phyloP scores from a whole-genome alignment of 2,329 filamentous ascomycete species.

The Epichloe typhina region DNA sequence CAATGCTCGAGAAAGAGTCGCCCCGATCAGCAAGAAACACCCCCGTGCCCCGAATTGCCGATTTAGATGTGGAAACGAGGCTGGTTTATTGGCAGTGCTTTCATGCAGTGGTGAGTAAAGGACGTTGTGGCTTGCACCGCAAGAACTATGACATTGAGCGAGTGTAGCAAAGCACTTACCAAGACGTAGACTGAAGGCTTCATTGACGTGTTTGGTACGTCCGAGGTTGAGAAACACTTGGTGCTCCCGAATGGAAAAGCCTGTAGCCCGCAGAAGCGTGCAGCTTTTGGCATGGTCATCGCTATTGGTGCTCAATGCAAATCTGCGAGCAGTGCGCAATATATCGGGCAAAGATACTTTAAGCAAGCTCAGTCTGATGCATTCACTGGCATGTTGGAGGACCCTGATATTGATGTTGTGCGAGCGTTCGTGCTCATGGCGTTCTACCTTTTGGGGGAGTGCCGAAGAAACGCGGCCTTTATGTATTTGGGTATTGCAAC shows the following conservation, averaged over 20 bases:
- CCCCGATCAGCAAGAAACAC: constrained; percentile 5
- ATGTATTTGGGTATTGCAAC: constrained; percentile 50
- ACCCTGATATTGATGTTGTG: constrained; percentile 41
- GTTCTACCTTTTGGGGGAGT: constrained; percentile 48
- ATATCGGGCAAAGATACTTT: constrained; percentile 22
- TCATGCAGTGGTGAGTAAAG: constrained; percentile 10
- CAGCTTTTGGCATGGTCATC: constrained; percentile 25
- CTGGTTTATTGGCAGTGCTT: constrained; percentile 8
- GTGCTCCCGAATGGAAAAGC: constrained; percentile 2
- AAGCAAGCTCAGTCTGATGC: constrained; percentile 15
- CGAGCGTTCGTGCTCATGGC: constrained; percentile 41
- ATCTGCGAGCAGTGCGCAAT: constrained; percentile 15
- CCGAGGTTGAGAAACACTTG: constrained; percentile 16
- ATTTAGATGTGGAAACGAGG: constrained; percentile 10
- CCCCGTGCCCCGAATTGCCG: not conserved
- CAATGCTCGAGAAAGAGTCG: constrained; percentile 36
- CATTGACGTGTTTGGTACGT: constrained; percentile 18
- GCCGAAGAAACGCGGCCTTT: constrained; percentile 45
- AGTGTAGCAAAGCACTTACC: not conserved
- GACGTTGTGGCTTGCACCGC: not conserved
- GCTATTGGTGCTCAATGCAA: constrained; percentile 18
- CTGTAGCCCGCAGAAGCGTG: constrained; percentile 3
- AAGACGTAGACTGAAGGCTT: constrained; percentile 21
- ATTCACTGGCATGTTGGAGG: constrained; percentile 24
- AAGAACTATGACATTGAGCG: not conserved